These are phyloP conservation scores for Ceratocystis cubensis DNA, from an alignment of 2,329 filamentous ascomycete genomes.

Conservation along the genomic window DNA sequence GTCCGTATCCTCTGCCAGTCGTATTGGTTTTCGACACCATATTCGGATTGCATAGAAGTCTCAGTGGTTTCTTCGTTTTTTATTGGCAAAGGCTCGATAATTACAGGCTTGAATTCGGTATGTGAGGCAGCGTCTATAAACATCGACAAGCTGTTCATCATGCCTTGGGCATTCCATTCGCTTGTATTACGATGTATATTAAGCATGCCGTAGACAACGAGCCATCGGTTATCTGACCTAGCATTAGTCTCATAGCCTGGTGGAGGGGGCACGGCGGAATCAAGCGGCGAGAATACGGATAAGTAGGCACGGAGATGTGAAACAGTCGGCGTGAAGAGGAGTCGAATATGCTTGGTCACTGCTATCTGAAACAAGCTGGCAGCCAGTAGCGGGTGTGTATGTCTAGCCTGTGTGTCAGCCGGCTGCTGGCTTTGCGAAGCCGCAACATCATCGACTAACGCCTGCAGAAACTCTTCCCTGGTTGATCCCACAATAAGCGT, in stretches of 20 bases:
- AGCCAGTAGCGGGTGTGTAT: constrained; percentile 35
- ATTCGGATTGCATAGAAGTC: neutral
- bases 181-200: constrained; percentile 53
- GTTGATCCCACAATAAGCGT: constrained; percentile 60
- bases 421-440: neutral
- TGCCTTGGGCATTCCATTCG: constrained; percentile 64
- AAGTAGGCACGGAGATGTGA: constrained; percentile 68
- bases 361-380: constrained; percentile 58
- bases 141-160: constrained; percentile 48
- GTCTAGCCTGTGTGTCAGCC: constrained; percentile 24
- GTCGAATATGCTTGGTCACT: constrained; percentile 52
- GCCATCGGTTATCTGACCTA: constrained; percentile 28
- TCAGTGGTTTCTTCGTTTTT: neutral
- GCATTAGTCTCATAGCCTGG: constrained; percentile 24
- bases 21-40: neutral
- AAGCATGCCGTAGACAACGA: constrained; percentile 55
- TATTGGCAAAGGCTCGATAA: constrained; percentile 35
- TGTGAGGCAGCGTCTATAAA: constrained; percentile 48
- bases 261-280: constrained; percentile 31
- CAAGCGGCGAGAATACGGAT: constrained; percentile 37
- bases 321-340: constrained; percentile 63
- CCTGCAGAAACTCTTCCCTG: constrained; percentile 49
- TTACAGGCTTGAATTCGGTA: constrained; percentile 32
- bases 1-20: neutral
- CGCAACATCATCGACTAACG: constrained; percentile 40